Conservation (phyloP, 2,329 filamentous ascomycete species). For the Amauroascus niger region DNA sequence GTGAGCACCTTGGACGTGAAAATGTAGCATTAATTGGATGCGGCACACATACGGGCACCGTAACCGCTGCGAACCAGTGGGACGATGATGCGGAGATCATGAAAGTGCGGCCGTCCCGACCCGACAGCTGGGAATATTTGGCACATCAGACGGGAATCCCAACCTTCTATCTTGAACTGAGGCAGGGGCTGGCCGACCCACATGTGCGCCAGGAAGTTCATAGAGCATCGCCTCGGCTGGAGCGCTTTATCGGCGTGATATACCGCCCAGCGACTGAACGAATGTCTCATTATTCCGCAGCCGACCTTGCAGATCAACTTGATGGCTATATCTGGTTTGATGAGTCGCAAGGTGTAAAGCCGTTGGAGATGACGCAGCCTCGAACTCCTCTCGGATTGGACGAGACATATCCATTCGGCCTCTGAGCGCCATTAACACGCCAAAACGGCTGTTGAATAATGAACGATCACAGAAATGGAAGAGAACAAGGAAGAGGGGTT, state of each 20-base stretch:
- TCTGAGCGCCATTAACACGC: no score
- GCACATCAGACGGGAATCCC: conserved; percentile 40
- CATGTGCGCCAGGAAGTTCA: conserved; percentile 31
- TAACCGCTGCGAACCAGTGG: conserved; percentile 45
- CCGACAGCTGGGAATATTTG: conserved; percentile 43
- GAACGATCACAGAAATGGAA: no score
- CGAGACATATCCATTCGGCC: conserved; percentile 46
- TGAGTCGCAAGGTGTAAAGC: conserved; percentile 36
- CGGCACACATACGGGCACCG: conserved; percentile 43
- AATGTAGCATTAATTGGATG: conserved; percentile 41
- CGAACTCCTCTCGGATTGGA: conserved; percentile 34
- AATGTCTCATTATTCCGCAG: conserved; percentile 42
- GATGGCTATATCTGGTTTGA: conserved; percentile 46
- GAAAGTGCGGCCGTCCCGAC: conserved; percentile 38
- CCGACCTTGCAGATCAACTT: conserved; percentile 41
- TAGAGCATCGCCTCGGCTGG: conserved; percentile 30
- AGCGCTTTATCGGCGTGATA: conserved; percentile 47
- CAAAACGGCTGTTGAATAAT: no score
- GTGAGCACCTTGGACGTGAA: conserved; percentile 35
- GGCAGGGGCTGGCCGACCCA: conserved; percentile 29
- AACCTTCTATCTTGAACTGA: conserved; percentile 41
- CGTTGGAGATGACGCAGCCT: conserved; percentile 41
- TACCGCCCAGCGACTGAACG: conserved; percentile 44
- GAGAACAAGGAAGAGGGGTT: no score
- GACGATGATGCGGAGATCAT: conserved; percentile 45